Evolutionary conservation across 202 grass and related monocot species (phyloP).

Genomic region (Brachypodium distachyon): DNA sequence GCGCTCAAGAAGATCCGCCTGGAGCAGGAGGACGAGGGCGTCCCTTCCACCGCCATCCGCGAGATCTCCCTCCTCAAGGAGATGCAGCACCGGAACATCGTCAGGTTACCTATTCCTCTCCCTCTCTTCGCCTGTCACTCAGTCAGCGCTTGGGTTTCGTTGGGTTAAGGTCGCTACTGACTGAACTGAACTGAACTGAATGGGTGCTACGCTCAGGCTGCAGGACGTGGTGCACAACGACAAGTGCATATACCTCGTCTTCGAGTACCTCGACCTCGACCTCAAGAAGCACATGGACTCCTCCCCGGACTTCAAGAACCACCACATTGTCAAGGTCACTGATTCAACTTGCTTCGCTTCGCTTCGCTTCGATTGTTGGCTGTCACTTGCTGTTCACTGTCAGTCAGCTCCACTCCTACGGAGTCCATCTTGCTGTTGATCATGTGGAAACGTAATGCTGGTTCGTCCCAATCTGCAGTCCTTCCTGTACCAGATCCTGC

Average conservation of each 20-base stretch:
- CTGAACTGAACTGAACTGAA: neutral
- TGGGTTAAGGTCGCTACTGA: neutral
- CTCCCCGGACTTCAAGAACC: constrained; percentile 59
- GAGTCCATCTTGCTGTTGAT: neutral
- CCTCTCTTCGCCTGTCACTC: neutral
- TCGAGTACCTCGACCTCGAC: constrained; percentile 94
- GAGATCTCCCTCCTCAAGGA: constrained; percentile 98
- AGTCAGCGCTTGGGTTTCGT: neutral
- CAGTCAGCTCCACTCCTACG: neutral
- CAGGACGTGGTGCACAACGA: constrained; percentile 73
- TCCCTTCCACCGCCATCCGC: constrained; percentile 89
- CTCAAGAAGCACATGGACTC: constrained; percentile 98
- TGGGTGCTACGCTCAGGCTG: constrained; percentile 39
- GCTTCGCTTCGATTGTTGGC: neutral
- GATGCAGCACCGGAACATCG: constrained; percentile 88
- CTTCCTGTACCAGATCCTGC: constrained; percentile 85
- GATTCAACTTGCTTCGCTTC: neutral
- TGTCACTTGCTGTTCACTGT: neutral
- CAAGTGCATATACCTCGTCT: constrained; percentile 75
- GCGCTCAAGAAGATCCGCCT: constrained; percentile 94
- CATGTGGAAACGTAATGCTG: neutral
- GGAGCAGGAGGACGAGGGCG: constrained; percentile 74
- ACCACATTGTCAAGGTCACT: constrained; percentile 57
- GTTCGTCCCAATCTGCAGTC: constrained; percentile 15
- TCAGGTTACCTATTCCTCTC: constrained; percentile 47